Conservation (phyloP, 495 filamentous ascomycete genomes). For the Arthonia radiata region DNA sequence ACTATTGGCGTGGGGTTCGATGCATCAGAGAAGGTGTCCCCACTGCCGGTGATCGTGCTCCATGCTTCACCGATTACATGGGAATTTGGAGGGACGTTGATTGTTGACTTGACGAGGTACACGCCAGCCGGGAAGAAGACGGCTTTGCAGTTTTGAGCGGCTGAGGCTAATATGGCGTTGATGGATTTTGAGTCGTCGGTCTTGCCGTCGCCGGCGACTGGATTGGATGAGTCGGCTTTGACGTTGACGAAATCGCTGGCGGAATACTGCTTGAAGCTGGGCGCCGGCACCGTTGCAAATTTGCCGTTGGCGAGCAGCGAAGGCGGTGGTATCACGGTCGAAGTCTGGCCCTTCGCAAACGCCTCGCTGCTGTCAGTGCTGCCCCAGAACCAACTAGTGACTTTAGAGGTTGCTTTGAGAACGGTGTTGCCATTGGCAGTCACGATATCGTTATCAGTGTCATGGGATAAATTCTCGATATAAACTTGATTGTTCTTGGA, state of each 20-base stretch:
- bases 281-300: background rate
- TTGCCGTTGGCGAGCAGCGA: background rate
- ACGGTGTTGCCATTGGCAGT: background rate
- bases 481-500: background rate
- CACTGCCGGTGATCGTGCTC: slow-evolving; percentile 1
- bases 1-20: slow-evolving; percentile 1
- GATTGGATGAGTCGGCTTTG: background rate
- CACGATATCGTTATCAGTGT: no score
- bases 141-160: slow-evolving; percentile 18
- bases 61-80: slow-evolving; percentile 1
- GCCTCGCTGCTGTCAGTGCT: background rate
- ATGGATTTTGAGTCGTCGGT: slow-evolving; percentile 1
- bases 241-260: background rate
- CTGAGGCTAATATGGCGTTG: background rate
- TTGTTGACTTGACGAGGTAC: slow-evolving; percentile 2
- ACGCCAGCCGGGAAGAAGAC: slow-evolving; percentile 6
- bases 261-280: background rate
- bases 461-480: background rate
- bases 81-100: slow-evolving; percentile 1
- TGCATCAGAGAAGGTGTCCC: slow-evolving; percentile 1
- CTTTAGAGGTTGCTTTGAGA: background rate
- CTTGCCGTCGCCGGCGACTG: background rate
- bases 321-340: background rate
- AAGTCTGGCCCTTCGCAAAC: background rate
- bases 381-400: background rate